A percentile compares a stretch with the other conserved stretches of the same genome.
Evolutionary conservation across 257 asterid genomes (phyloP).

Genomic region (Petrea volubilis): DNA sequence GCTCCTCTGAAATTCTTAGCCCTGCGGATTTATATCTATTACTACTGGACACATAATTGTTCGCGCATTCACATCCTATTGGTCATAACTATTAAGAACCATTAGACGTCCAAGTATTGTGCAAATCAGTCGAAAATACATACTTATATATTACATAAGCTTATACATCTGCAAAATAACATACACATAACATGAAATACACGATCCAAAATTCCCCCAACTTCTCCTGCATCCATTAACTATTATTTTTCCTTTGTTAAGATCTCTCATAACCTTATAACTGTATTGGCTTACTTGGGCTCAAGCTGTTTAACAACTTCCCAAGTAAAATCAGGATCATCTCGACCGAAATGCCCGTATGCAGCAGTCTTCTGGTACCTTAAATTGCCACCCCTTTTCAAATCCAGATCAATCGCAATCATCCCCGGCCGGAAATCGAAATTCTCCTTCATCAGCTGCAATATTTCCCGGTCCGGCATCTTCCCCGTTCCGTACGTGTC

Average conservation of each 20-base stretch:
- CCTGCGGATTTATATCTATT: too few species aligned
- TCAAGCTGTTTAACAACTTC: slow-evolving; percentile 24
- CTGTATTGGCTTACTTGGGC: neutral
- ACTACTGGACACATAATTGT: too few species aligned
- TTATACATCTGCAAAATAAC: too few species aligned
- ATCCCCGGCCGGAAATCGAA: slow-evolving; percentile 37
- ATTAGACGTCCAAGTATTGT: too few species aligned
- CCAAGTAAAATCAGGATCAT: slow-evolving; percentile 40
- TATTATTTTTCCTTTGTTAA: neutral
- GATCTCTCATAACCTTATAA: neutral
- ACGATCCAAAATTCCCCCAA: too few species aligned
- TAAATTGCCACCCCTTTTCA: slow-evolving; percentile 28
- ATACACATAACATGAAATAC: too few species aligned
- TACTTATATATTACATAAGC: too few species aligned
- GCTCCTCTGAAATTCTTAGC: too few species aligned
- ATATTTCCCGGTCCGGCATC: slow-evolving; percentile 18
- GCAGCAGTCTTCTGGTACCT: slow-evolving; percentile 40
- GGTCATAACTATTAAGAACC: too few species aligned
- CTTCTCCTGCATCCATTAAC: neutral
- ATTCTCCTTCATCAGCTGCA: slow-evolving; percentile 21
- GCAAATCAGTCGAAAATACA: too few species aligned
- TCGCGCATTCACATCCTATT: too few species aligned
- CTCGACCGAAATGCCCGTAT: slow-evolving; percentile 36
- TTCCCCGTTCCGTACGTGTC: slow-evolving; percentile 31
- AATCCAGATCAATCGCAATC: slow-evolving; percentile 26